These are phyloP conservation scores for Pichia paraexigua DNA, from an alignment of 805 yeast species.

Conservation along the genomic window DNA sequence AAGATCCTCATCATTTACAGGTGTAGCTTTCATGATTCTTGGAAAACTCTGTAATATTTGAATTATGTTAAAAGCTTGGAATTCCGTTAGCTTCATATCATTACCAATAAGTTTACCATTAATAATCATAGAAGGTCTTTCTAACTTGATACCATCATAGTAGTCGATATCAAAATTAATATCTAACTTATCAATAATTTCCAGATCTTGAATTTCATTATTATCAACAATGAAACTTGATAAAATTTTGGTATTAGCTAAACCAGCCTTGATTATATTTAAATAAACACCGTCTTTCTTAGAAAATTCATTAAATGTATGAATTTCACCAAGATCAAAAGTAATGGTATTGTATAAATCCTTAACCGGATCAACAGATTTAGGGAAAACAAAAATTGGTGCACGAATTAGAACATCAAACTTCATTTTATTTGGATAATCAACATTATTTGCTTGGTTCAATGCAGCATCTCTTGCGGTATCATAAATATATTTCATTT, in stretches of 20 bases:
- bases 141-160: constrained; percentile 32
- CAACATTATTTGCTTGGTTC: constrained; percentile 59
- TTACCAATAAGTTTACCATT: constrained; percentile 56
- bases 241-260: constrained; percentile 61
- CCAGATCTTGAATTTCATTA: constrained; percentile 42
- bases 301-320: constrained; percentile 52
- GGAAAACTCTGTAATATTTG: constrained; percentile 49
- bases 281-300: constrained; percentile 24
- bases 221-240: constrained; percentile 47
- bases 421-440: constrained; percentile 52
- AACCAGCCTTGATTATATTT: constrained; percentile 59
- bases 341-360: constrained; percentile 53
- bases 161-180: constrained; percentile 52
- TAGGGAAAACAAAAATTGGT: constrained; percentile 79
- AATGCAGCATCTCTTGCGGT: constrained; percentile 83
- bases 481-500: constrained; percentile 87
- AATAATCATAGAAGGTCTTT: constrained; percentile 42
- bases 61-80: constrained; percentile 54
- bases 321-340: constrained; percentile 76
- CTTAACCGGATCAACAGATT: constrained; percentile 33
- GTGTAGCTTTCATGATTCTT: constrained; percentile 39
- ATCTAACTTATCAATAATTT: constrained; percentile 61
- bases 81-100: constrained; percentile 60
- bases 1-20: constrained; percentile 34
- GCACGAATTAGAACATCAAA: constrained; percentile 68